These are phyloP conservation scores for Citrus sinensis DNA, from an alignment of 345 rosid genomes.

Conservation along the genomic window DNA sequence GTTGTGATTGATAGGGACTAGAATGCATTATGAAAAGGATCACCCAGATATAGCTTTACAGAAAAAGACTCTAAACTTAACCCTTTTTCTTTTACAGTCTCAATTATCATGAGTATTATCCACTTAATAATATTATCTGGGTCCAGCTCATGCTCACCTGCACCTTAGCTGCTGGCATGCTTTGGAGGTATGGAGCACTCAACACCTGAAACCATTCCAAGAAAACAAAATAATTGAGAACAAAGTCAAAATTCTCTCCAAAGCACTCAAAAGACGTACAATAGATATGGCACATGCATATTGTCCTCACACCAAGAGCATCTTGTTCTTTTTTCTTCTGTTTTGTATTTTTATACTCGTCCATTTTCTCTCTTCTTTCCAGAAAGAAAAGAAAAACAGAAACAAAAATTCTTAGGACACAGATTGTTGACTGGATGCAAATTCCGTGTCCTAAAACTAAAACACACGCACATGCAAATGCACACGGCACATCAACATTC, in stretches of 20 bases:
- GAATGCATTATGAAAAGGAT: not conserved
- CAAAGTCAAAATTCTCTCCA: not conserved
- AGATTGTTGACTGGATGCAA: not conserved
- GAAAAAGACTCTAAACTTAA: not conserved
- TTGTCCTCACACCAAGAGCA: not conserved
- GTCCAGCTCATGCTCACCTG: constrained; percentile 45
- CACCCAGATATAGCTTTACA: not conserved
- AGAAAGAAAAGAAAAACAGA: not conserved
- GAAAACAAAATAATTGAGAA: constrained; percentile 9
- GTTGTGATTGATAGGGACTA: not conserved
- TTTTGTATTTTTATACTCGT: not conserved
- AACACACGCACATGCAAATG: too few species aligned
- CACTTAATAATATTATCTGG: not conserved
- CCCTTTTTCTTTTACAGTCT: not conserved
- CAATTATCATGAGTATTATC: not conserved
- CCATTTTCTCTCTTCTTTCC: not conserved
- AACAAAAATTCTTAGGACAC: not conserved
- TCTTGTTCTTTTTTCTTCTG: not conserved
- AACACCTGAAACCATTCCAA: constrained; percentile 60
- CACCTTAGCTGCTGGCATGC: constrained; percentile 32
- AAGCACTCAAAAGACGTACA: not conserved
- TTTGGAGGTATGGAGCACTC: constrained; percentile 93
- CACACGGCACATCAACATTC: not conserved
- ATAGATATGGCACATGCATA: not conserved
- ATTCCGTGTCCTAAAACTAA: not conserved